Conservation (phyloP, 129 eudicot genomes). For the Gnaphalium uliginosum region DNA sequence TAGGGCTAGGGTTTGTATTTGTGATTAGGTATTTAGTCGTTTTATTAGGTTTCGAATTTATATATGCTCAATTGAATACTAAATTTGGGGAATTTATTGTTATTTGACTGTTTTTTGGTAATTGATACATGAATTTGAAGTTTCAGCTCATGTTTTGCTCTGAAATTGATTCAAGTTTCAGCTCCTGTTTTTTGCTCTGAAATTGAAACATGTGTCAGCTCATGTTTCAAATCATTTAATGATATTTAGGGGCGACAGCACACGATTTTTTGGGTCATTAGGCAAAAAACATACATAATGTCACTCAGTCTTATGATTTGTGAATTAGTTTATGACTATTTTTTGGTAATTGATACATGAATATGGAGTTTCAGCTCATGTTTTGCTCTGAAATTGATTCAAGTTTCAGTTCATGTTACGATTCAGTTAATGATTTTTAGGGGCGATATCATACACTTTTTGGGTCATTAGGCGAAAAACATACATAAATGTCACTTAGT, state of each 20-base stretch:
- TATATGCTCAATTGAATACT: conserved; percentile 1
- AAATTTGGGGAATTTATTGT: conserved; percentile 1
- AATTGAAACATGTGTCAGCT: background rate
- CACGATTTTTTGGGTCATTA: background rate
- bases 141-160: background rate
- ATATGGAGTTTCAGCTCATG: background rate
- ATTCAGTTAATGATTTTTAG: no score
- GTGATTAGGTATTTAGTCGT: background rate
- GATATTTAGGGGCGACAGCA: no score
- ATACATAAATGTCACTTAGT: background rate
- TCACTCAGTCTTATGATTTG: background rate
- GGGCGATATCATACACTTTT: background rate
- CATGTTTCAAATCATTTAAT: background rate
- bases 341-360: conserved; percentile 1
- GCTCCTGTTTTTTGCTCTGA: background rate
- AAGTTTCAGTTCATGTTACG: background rate
- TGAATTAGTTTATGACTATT: background rate
- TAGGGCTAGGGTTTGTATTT: conserved; percentile 33
- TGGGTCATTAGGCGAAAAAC: background rate
- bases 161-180: background rate
- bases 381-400: conserved; percentile 2
- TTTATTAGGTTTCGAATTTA: background rate
- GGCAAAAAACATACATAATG: conserved; percentile 1
- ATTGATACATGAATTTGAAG: background rate
- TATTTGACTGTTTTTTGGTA: background rate